Evolutionary conservation across 2,329 filamentous ascomycete genomes (phyloP), one percentile per base, ranked within the genome.

Genomic region (Fusarium sp.): DNA sequence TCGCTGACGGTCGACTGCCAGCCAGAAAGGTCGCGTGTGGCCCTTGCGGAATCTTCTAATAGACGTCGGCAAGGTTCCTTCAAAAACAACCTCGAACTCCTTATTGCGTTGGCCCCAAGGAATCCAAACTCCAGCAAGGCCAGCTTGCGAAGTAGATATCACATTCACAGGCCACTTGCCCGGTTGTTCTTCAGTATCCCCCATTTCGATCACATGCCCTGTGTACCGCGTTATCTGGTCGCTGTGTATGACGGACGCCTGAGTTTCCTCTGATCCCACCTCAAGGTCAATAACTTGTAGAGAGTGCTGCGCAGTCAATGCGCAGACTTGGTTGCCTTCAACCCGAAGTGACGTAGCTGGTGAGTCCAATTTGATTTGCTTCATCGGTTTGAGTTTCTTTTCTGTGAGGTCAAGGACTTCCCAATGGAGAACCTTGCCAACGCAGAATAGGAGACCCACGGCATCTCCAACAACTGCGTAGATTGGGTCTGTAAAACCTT

Each of bases 381-480:
- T 85, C 59, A 82, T 77, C 7, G 79, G 76, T 57, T 80, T 84
- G 45, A 91, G 80, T 62, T 81, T 87, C 74, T 85, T 88, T 32
- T 87, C 82, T 5, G 69, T 72, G 3, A 81, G 65, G 57, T 90
- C 84, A 4, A 91, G 81, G 20, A 83, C 79, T 41, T 88, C 84
- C 82, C 87, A 90, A 53, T 87, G 83, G 2, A 94, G 75, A 3
- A 75, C 82, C 16, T 76, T 79, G 65, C 90, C 82, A 66, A 82
- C 79, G 76, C 88, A 86, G 79, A 86, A 84, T 69, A 91, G 84
- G 49, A 92, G 77, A 63, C 87, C 82, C 60, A 87, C 82, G 6
- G 84, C 82, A 62, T 87, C 86, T 7, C 86, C 84, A 3, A 86
- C 79, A 3, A 90, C 83, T 1, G 88, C 83, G 70, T 85, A 87